Conservation (phyloP, 257 asterid species). For the Ilex aquifolium region DNA sequence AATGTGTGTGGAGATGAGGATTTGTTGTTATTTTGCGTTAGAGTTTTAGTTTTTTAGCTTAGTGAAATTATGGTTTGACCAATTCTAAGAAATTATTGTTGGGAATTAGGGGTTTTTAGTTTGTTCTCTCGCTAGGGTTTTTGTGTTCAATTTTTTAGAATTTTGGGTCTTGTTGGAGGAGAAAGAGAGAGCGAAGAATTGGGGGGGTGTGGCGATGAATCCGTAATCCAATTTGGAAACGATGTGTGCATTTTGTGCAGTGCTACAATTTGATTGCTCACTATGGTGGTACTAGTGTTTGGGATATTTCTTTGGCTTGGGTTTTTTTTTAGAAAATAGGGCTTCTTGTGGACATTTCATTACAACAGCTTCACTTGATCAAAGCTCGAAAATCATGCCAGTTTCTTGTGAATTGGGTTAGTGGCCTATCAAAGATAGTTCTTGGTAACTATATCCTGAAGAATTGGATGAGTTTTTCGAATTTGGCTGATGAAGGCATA, state of each 20-base stretch:
- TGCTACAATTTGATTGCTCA: not conserved
- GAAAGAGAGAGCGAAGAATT: not conserved
- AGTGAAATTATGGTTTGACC: constrained; percentile 4
- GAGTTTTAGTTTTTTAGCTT: constrained; percentile 8
- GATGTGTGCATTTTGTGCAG: not conserved
- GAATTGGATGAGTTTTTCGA: not conserved
- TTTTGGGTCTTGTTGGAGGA: constrained; percentile 5
- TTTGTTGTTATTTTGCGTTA: constrained; percentile 8
- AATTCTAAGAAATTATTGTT: no score
- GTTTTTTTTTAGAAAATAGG: not conserved
- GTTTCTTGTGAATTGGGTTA: not conserved
- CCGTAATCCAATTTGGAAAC: not conserved
- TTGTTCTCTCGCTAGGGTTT: constrained; percentile 4
- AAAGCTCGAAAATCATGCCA: not conserved
- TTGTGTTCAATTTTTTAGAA: constrained; percentile 4
- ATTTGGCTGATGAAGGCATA: not conserved
- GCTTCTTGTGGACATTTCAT: not conserved
- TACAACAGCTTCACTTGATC: no score
- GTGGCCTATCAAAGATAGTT: not conserved
- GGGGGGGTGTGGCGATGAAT: not conserved
- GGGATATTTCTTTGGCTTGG: no score
- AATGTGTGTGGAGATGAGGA: constrained; percentile 12
- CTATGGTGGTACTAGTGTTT: not conserved
- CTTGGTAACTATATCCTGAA: no score
- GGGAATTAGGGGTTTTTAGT: not conserved